Evolutionary conservation across 495 filamentous ascomycete species (phyloP), one percentile per base, ranked within the genome.

Genomic region (Niebla homalea): DNA sequence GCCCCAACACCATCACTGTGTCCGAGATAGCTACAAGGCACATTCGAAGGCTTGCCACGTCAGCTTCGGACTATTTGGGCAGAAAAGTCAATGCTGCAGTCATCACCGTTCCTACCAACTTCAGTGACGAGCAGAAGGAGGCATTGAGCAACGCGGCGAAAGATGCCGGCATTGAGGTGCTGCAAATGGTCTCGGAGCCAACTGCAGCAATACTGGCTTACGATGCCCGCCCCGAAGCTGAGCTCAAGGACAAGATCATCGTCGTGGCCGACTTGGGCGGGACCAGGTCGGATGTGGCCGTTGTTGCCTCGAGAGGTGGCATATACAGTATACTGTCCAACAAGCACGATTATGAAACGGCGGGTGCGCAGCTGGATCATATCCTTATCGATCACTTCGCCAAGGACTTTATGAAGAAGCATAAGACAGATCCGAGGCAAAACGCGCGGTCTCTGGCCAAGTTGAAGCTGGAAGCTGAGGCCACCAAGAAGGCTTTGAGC

Each of bases 261-360:
- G 84, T 97, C 2, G 89, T 97, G 16, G 92, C 87, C 23, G 92
- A 98, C 57, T 72, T 98, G 25, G 92, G 92, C 58, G 92, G 88
- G 46, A 96, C 85, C 22, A 80, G 92, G 36, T 94, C 87, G 23
- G 92, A 98, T 66, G 83, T 93, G 42, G 79, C 90, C 15, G 85
- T 98, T 42, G 70, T 98, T 54, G 84, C 89, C 45, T 90, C 80
- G 60, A 80, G 90, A 64, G 87, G 90, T 41, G 92, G 92, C 56
- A 92, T 97, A 74, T 97, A 98, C 76, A 94, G 86, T 43, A 83
- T 95, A 56, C 76, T 98, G 14, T 88, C 93, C 4, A 94, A 90
- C 29, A 79, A 81, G 14, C 92, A 98, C 67, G 92, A 98, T 72
- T 95, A 93, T 64, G 87, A 94, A 61, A 83, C 86, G 51, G 78